Evolutionary conservation across 805 yeast genomes (phyloP).

Genomic region (Metschnikowia drakensbergensis): DNA sequence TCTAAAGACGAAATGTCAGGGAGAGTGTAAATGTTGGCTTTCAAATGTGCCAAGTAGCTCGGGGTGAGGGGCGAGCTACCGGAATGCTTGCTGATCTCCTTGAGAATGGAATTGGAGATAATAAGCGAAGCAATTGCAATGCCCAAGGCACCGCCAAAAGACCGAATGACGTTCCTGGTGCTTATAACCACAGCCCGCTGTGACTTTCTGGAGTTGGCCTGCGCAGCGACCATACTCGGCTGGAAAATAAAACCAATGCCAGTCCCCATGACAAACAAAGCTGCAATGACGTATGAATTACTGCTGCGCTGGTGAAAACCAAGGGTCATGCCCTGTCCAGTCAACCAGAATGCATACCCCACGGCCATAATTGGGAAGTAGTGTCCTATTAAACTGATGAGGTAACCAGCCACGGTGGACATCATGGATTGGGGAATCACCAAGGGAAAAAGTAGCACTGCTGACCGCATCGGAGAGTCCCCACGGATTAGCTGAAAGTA

Average conservation of each 20-base stretch:
- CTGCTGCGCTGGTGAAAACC: conserved; percentile 26
- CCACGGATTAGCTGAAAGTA: conserved; percentile 47
- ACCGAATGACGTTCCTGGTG: conserved; percentile 52
- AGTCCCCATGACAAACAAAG: conserved; percentile 33
- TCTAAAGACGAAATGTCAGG: conserved; percentile 24
- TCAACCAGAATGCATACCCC: conserved; percentile 43
- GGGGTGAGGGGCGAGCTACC: conserved; percentile 1
- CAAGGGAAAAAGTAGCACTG: conserved; percentile 40
- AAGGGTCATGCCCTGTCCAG: conserved; percentile 39
- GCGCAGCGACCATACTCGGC: conserved; percentile 54
- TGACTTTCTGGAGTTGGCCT: conserved; percentile 46
- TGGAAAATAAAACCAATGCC: conserved; percentile 53
- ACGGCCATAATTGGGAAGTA: conserved; percentile 38
- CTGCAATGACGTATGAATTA: conserved; percentile 36
- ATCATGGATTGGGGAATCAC: conserved; percentile 37
- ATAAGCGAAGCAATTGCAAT: conserved; percentile 45
- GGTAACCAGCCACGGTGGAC: conserved; percentile 43
- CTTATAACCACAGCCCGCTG: conserved; percentile 60
- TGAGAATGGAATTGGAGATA: conserved; percentile 32
- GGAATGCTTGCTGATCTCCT: conserved; percentile 17
- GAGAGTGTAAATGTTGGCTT: conserved; percentile 27
- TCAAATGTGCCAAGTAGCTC: conserved; percentile 22
- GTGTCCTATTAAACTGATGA: conserved; percentile 42
- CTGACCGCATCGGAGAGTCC: conserved; percentile 34
- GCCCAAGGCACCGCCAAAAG: conserved; percentile 62